Evolutionary conservation across 2,329 filamentous ascomycete genomes (phyloP), one percentile per base, ranked within the genome.

Genomic region (Bipolaris gigantea): DNA sequence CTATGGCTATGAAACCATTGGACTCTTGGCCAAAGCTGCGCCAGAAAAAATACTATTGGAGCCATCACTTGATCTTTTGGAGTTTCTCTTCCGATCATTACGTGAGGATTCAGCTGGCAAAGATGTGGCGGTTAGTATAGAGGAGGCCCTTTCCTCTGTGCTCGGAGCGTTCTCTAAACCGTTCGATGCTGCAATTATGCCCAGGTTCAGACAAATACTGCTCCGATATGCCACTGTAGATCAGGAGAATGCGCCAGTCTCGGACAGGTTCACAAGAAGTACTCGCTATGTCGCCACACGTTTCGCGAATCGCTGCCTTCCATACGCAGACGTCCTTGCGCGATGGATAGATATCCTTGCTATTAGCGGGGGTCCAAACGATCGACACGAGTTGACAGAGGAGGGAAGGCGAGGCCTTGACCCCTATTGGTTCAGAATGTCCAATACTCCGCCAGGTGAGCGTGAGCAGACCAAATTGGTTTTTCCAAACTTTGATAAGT

Each of bases 291-390:
- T 90, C 18, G 88, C 88, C 21, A 87, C 94, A 7, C 89, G 94
- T 53, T 97, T 93, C 80, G 90, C 91, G 10, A 97, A 97, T 69
- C 84, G 90, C 46, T 96, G 91, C 66, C 79, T 99, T 5, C 84
- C 88, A 0, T 97, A 91, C 64, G 81, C 81, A 18, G 91, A 96
- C 66, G 81, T 90, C 9, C 80, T 88, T 34, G 94, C 86, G 23
- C 85, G 94, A 44, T 97, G 91, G 90, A 89, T 97, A 42, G 86
- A 97, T 71, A 83, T 97, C 15, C 80, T 97, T 45, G 93, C 92
- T 7, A 79, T 94, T 8, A 85, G 84, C 15, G 86, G 86, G 11
- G 81, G 81, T 3, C 74, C 77, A 2, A 83, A 85, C 46, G 89
- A 92, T 69, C 84, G 89, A 41, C 88, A 87, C 56, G 93, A 97